Conservation (phyloP, 2,329 filamentous ascomycete genomes). For the Exophiala dermatitidis region DNA sequence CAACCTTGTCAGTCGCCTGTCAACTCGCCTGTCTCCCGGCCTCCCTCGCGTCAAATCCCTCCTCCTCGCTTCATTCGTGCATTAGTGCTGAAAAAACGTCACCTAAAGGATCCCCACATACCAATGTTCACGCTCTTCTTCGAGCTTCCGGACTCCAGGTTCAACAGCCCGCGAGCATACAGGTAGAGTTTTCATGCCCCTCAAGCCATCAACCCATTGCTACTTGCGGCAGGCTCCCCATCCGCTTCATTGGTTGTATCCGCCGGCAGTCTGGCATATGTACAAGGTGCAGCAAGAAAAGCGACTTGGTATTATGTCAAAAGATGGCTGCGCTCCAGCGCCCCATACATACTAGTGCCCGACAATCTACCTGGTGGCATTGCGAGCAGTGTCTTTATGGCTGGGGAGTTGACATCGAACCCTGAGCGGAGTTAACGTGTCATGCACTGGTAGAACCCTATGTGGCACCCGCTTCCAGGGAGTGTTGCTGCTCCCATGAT, state of each 20-base stretch:
- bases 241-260: neutral
- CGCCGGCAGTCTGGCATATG: too few species aligned
- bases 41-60: neutral
- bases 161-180: neutral
- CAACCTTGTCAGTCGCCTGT: neutral
- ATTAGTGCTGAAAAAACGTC: neutral
- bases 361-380: neutral
- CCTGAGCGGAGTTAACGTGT: too few species aligned
- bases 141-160: neutral
- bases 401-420: neutral
- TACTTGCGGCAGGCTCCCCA: neutral
- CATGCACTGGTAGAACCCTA: too few species aligned
- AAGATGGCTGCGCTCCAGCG: neutral
- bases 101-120: neutral
- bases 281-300: too few species aligned
- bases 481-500: neutral
- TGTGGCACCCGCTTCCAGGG: neutral
- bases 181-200: neutral
- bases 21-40: neutral
- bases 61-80: neutral
- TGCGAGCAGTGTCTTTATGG: neutral
- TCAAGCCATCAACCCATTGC: neutral
- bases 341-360: neutral
- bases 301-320: neutral
- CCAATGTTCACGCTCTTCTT: neutral